Conservation (phyloP, 2,329 filamentous ascomycete genomes). For the Beauveria pseudobassiana region DNA sequence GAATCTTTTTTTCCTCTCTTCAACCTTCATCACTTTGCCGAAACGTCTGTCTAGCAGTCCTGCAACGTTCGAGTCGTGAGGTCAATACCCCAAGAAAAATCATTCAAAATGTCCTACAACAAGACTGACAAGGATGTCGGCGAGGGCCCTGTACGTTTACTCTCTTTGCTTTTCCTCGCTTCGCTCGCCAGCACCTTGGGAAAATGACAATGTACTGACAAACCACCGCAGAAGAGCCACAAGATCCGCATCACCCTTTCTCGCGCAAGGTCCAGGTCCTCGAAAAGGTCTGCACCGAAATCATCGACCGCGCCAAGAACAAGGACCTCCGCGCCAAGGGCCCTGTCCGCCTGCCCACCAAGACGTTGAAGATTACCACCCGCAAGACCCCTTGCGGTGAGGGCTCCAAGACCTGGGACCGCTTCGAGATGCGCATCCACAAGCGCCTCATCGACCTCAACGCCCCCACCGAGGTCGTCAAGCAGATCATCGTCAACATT, state of each 20-base stretch:
- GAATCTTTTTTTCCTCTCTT: constrained; percentile 14
- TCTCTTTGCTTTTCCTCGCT: constrained; percentile 19
- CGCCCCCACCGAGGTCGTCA: constrained; percentile 95
- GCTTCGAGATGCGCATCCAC: constrained; percentile 98
- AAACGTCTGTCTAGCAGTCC: constrained; percentile 37
- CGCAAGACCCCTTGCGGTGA: constrained; percentile 99
- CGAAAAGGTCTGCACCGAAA: constrained; percentile 97
- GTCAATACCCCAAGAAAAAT: constrained; percentile 25
- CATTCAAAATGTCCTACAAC: constrained; percentile 78
- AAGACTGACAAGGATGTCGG: constrained; percentile 91
- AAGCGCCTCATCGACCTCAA: constrained; percentile 97
- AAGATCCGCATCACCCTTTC: constrained; percentile 97
- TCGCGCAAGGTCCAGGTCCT: constrained; percentile 90
- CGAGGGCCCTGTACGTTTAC: constrained; percentile 67
- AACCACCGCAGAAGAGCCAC: constrained; percentile 66
- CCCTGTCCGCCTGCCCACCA: constrained; percentile 94
- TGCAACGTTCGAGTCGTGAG: constrained; percentile 71
- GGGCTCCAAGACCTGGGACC: constrained; percentile 99
- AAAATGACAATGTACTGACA: not conserved
- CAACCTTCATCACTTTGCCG: constrained; percentile 71
- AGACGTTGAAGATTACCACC: constrained; percentile 93
- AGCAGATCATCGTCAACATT: constrained; percentile 95
- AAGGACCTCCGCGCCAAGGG: constrained; percentile 99
- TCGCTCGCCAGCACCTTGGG: not conserved
- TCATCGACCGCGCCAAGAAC: constrained; percentile 95